phyloP scores from a whole-genome alignment of 2,329 filamentous ascomycete genomes.

The Leptographium procerum region DNA sequence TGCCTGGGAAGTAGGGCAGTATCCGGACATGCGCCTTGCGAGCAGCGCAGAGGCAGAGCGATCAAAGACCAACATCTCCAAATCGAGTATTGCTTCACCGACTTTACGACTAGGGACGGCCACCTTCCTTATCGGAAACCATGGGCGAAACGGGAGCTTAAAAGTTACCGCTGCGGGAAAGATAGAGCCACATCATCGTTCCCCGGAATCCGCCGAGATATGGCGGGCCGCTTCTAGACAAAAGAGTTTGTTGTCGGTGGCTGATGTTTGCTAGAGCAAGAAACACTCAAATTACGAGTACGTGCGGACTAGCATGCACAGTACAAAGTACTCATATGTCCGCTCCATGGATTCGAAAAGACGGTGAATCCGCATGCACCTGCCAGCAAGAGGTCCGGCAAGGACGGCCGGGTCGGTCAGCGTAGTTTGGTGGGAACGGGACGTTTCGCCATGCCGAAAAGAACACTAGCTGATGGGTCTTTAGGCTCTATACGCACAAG shows the following conservation, averaged over 20 bases:
- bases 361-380: neutral
- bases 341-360: neutral
- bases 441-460: constrained; percentile 1
- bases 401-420: constrained; percentile 2
- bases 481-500: neutral
- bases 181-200: neutral
- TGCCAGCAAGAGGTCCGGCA: neutral
- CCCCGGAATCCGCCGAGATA: neutral
- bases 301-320: too few species aligned
- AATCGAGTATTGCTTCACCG: neutral
- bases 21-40: neutral
- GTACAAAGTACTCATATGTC: too few species aligned
- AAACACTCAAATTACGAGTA: neutral
- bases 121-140: neutral
- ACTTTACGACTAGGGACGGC: neutral
- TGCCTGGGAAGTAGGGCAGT: neutral
- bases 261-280: neutral
- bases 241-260: neutral
- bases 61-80: too few species aligned
- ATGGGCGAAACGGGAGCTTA: neutral
- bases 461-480: neutral
- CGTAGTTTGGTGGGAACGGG: constrained; percentile 3
- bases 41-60: neutral
- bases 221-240: neutral
- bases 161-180: neutral